phyloP scores from a whole-genome alignment of 495 filamentous ascomycete genomes.

The Xylaria telfairii region DNA sequence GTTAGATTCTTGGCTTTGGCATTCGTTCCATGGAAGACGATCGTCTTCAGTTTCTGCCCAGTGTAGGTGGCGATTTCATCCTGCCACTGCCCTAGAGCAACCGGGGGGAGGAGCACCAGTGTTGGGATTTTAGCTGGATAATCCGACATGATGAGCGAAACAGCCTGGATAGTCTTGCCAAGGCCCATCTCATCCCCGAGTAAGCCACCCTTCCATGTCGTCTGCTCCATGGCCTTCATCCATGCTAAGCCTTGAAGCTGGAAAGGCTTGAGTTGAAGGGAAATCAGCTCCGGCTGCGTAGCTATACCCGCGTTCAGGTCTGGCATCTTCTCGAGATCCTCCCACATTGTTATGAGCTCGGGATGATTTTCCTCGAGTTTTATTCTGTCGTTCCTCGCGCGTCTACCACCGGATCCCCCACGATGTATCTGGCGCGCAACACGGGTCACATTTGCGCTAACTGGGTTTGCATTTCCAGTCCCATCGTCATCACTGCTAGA shows the following conservation, averaged over 20 bases:
- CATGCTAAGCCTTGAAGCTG: constrained; percentile 92
- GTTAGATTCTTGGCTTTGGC: constrained; percentile 76
- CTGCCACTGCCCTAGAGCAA: constrained; percentile 97
- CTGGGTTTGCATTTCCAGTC: neutral
- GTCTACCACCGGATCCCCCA: neutral
- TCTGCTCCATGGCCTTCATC: constrained; percentile 89
- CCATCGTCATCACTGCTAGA: neutral
- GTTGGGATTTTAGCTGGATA: constrained; percentile 82
- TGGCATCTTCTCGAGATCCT: constrained; percentile 69
- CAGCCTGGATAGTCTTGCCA: constrained; percentile 97
- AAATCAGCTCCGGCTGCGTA: constrained; percentile 79
- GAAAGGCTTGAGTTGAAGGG: constrained; percentile 83
- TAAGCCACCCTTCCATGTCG: constrained; percentile 83
- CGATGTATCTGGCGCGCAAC: neutral
- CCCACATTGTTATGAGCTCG: constrained; percentile 81
- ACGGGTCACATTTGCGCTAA: neutral
- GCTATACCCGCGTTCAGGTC: constrained; percentile 68
- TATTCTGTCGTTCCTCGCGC: constrained; percentile 36
- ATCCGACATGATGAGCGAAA: constrained; percentile 97
- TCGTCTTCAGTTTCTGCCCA: constrained; percentile 82
- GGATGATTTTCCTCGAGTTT: constrained; percentile 82
- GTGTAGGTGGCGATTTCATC: constrained; percentile 93
- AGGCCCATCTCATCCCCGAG: constrained; percentile 98
- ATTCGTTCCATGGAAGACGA: constrained; percentile 89
- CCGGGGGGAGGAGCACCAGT: constrained; percentile 89